phyloP scores from a whole-genome alignment of 2,329 filamentous ascomycete genomes.

The Venturia aucupariae region DNA sequence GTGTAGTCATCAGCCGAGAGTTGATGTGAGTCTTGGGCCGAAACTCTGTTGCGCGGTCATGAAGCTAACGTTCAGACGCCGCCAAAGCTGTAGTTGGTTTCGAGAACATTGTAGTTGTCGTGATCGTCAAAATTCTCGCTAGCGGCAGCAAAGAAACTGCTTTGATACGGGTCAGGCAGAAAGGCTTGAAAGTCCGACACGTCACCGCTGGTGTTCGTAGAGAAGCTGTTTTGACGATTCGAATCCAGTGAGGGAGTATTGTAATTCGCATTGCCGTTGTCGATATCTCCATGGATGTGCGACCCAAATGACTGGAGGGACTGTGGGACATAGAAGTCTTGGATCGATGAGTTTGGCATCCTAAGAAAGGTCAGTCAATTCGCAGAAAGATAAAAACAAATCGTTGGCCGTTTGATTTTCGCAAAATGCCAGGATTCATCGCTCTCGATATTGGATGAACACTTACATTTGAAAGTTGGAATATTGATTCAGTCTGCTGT shows the following conservation, averaged over 20 bases:
- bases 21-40: neutral
- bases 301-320: neutral
- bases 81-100: neutral
- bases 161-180: neutral
- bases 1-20: neutral
- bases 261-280: neutral
- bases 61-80: neutral
- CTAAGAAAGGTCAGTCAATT: neutral
- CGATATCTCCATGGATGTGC: neutral
- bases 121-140: neutral
- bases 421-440: no score
- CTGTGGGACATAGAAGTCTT: neutral
- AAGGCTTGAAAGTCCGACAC: neutral
- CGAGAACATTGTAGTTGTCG: neutral
- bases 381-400: neutral
- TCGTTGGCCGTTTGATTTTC: no score
- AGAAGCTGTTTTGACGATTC: neutral
- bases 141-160: neutral
- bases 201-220: neutral
- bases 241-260: neutral
- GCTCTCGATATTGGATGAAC: neutral
- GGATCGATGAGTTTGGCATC: neutral
- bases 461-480: neutral
- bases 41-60: neutral
- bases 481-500: neutral